Base-by-base conservation (phyloP, 805 yeast genomes). In the Saturnispora galanensis region DNA sequence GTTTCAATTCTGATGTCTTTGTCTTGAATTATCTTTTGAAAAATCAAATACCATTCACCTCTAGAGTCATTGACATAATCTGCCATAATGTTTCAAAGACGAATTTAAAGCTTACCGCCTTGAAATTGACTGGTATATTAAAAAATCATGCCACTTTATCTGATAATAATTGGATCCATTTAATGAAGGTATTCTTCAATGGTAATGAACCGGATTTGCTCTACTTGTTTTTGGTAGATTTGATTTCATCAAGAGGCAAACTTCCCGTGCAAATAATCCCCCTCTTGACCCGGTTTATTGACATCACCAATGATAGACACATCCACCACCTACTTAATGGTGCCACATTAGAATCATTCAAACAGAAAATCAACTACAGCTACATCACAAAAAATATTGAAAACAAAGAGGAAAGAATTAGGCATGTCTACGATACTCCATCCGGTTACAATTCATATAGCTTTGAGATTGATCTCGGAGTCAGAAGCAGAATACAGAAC, bases 181-280 rank as follows among this genome's bases (percentile, higher is more conserved):
- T 59, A 10, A 13, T 59, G 46, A 47, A 34, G 28, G 42, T 51
- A 6, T 59, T 60, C 39, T 41, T 51, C 5, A 43, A 34, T 28
- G 66, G 66, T 2, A 41, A 36, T 10, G 62, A 57, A 33, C 54
- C 52, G 36, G 59, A 54, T 31, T 53, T 58, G 5, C 11, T 61
- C 2, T 54, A 48, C 31, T 35, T 51, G n/a, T 15, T 56, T 11
- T 38, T 56, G 6, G 21, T 48, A 1, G 29, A 48, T 9, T 28
- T 44, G 7, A 16, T 58, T 10, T 37, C 45, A 10, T 42, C 41
- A 3, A 39, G 50, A 36, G 44, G 47, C 2, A 12, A 37, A 2
- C 15, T 56, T 3, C 18, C 50, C 3, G 2, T 3, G 1, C 37
- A 43, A 15, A 45, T 46, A 1, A 30, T 13, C 3, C 30, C 31